These are phyloP conservation scores for Fonsecaea nubica DNA, from an alignment of 2,329 filamentous ascomycete genomes.

Conservation along the genomic window DNA sequence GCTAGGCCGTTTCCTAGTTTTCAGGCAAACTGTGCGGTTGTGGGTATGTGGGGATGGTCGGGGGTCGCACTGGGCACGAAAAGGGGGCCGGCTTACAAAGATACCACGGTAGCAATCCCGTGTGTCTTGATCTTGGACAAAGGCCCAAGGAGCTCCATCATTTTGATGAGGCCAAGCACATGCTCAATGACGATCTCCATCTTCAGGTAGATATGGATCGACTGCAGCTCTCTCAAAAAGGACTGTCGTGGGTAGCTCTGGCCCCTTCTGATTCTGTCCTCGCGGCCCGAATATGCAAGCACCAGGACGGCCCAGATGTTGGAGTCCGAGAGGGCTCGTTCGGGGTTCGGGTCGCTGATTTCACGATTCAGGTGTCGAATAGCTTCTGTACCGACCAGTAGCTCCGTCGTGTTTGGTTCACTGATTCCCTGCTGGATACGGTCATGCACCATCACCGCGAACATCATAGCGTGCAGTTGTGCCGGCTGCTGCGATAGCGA, in stretches of 20 bases:
- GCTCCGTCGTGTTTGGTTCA: conserved; percentile 10
- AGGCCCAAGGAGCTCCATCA: conserved; percentile 47
- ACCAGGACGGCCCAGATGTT: conserved; percentile 47
- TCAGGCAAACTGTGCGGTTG: background rate
- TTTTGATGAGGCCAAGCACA: conserved; percentile 44
- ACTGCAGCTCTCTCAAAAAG: conserved; percentile 47
- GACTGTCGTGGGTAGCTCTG: conserved; percentile 43
- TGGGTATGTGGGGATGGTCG: background rate
- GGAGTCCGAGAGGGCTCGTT: conserved; percentile 44
- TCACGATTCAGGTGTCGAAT: conserved; percentile 46
- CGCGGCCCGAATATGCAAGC: conserved; percentile 42
- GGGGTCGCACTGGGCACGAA: background rate
- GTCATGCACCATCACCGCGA: conserved; percentile 21
- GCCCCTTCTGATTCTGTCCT: conserved; percentile 35
- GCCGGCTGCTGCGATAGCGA: conserved; percentile 14
- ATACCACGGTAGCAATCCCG: conserved; percentile 46
- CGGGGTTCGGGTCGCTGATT: conserved; percentile 41
- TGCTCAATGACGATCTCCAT: conserved; percentile 47
- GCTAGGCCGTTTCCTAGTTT: background rate
- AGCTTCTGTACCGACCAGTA: conserved; percentile 37
- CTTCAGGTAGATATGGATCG: conserved; percentile 46
- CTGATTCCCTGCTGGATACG: conserved; percentile 10
- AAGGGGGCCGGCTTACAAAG: conserved; percentile 31
- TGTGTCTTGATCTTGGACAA: conserved; percentile 45
- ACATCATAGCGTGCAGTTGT: conserved; percentile 24